Evolutionary conservation across 2,329 filamentous ascomycete species (phyloP).

Genomic region (Fusarium sp.): DNA sequence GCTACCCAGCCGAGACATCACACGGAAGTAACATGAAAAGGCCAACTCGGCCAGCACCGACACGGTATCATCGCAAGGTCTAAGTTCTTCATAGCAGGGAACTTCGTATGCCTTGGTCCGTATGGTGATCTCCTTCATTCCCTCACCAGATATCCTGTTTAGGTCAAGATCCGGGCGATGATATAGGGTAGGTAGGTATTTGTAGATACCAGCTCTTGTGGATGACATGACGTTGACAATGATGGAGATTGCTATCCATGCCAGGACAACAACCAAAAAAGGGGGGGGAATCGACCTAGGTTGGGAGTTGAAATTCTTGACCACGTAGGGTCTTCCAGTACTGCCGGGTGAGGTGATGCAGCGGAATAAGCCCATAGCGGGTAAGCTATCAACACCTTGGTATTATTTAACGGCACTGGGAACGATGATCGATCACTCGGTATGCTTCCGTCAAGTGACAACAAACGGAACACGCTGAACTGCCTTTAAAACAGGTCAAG

Average conservation of each 20-base stretch:
- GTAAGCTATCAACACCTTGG: too few relatives aligned
- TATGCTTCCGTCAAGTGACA: too few relatives aligned
- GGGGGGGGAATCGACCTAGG: too few relatives aligned
- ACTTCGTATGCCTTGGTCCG: background rate
- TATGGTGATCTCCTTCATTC: background rate
- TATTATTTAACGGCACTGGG: too few relatives aligned
- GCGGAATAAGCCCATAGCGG: background rate
- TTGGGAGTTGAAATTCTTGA: too few relatives aligned
- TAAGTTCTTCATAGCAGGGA: background rate
- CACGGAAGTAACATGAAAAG: background rate
- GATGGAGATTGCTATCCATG: background rate
- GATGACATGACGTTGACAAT: background rate
- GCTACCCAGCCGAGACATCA: background rate
- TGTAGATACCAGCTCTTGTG: background rate
- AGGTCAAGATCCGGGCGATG: accelerated
- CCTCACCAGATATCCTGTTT: background rate
- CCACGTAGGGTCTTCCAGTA: background rate
- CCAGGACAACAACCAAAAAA: background rate
- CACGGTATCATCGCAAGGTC: background rate
- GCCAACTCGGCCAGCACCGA: background rate
- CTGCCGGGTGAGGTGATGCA: background rate
- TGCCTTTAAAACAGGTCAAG: background rate
- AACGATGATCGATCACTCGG: too few relatives aligned
- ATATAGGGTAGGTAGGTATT: background rate
- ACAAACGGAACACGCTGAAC: background rate